Evolutionary conservation across 768 basidiomycete species (phyloP).

Genomic region (Paxillus rubicundulus): DNA sequence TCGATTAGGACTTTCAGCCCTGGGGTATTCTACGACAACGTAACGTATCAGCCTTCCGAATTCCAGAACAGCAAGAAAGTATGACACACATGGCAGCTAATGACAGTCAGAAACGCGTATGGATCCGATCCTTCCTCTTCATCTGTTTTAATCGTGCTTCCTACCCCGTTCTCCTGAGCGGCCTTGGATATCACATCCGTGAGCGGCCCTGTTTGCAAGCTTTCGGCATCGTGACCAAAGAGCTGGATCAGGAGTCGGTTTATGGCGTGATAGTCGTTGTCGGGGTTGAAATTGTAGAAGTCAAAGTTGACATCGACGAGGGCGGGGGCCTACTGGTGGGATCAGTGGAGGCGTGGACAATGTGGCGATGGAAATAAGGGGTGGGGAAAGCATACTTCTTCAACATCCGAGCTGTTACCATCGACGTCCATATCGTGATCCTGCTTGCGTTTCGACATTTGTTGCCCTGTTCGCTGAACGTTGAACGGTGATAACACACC

Average conservation of each 20-base stretch:
- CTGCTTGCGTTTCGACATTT: constrained; percentile 58
- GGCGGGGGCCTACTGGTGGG: constrained; percentile 17
- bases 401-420: constrained; percentile 36
- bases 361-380: background rate
- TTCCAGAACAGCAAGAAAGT: background rate
- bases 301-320: constrained; percentile 57
- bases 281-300: constrained; percentile 85
- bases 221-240: constrained; percentile 69
- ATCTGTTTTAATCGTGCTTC: constrained; percentile 91
- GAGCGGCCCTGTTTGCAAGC: constrained; percentile 68
- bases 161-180: constrained; percentile 69
- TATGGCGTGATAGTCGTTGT: constrained; percentile 82
- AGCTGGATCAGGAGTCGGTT: constrained; percentile 71
- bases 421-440: constrained; percentile 33
- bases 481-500: too few species aligned
- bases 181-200: constrained; percentile 77
- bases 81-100: constrained; percentile 66
- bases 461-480: background rate
- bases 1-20: constrained; percentile 66
- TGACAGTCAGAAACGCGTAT: constrained; percentile 79
- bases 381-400: constrained; percentile 40
- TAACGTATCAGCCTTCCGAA: background rate
- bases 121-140: constrained; percentile 55
- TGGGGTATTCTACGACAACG: constrained; percentile 57
- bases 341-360: constrained; percentile 4